Conservation (phyloP, 495 filamentous ascomycete genomes). For the Aspergillus taichungensis region DNA sequence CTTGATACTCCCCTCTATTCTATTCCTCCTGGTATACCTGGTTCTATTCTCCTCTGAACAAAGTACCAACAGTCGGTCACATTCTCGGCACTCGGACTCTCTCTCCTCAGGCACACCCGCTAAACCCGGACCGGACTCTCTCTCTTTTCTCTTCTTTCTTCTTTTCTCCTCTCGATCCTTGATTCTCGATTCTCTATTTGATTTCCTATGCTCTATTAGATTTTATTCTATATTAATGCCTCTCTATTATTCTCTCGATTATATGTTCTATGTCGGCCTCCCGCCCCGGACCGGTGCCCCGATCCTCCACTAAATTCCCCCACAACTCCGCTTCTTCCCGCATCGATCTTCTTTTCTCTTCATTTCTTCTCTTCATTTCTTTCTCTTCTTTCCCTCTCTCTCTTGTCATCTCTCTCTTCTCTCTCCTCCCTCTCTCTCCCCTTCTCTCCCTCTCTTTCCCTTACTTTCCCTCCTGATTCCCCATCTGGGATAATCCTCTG, state of each 20-base stretch:
- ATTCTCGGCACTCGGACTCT: slow-evolving; percentile 21
- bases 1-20: not conserved
- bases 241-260: not conserved
- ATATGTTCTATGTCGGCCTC: not conserved
- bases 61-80: slow-evolving; percentile 7
- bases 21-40: not conserved
- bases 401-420: not conserved
- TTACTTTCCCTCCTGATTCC: too few species aligned
- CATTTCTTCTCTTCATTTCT: not conserved
- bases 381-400: not conserved
- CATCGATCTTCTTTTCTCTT: not conserved
- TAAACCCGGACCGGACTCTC: slow-evolving; percentile 12
- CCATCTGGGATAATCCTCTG: too few species aligned
- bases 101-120: slow-evolving; percentile 3
- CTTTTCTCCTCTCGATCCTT: not conserved
- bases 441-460: not conserved
- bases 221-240: too few species aligned
- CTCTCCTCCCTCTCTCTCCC: not conserved
- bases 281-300: not conserved
- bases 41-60: not conserved
- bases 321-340: not conserved
- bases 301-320: not conserved
- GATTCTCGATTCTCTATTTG: not conserved
- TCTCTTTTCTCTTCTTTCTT: not conserved
- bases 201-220: too few species aligned